A percentile compares a stretch with the other conserved stretches of the same genome.
phyloP scores from a whole-genome alignment of 2,329 filamentous ascomycete genomes.

The Talaromyces sp. region DNA sequence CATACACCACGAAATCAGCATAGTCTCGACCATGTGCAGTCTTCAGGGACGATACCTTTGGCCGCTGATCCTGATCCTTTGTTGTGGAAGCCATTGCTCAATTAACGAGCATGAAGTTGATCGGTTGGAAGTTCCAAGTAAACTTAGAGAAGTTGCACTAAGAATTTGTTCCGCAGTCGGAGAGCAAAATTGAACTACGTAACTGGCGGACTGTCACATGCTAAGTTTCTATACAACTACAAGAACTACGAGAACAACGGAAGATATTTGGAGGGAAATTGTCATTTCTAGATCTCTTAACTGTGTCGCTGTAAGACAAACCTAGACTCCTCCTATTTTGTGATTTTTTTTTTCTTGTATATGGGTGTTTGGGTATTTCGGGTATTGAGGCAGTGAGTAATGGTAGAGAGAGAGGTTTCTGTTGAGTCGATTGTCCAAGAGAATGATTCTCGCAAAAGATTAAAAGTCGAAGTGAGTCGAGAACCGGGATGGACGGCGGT shows the following conservation, averaged over 20 bases:
- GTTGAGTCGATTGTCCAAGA: neutral
- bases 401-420: neutral
- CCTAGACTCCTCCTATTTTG: slow-evolving; percentile 26
- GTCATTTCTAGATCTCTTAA: slow-evolving; percentile 28
- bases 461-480: neutral
- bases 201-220: neutral
- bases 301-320: slow-evolving; percentile 17
- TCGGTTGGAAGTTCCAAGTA: slow-evolving; percentile 1
- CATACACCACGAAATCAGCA: slow-evolving; percentile 15
- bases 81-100: slow-evolving; percentile 29
- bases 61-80: slow-evolving; percentile 34
- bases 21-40: neutral
- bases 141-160: neutral
- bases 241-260: neutral
- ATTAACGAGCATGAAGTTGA: slow-evolving; percentile 1
- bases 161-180: slow-evolving; percentile 11
- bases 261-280: slow-evolving; percentile 26
- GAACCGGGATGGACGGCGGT: neutral
- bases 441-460: neutral
- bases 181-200: neutral
- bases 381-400: neutral
- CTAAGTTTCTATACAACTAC: neutral
- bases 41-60: slow-evolving; percentile 29
- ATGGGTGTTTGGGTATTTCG: slow-evolving; percentile 12
- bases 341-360: slow-evolving; percentile 21